Percentiles rank a stretch among this genome's conserved stretches.
These are phyloP conservation scores for Mucuna pruriens DNA, from an alignment of 306 rosid species.

Conservation along the genomic window DNA sequence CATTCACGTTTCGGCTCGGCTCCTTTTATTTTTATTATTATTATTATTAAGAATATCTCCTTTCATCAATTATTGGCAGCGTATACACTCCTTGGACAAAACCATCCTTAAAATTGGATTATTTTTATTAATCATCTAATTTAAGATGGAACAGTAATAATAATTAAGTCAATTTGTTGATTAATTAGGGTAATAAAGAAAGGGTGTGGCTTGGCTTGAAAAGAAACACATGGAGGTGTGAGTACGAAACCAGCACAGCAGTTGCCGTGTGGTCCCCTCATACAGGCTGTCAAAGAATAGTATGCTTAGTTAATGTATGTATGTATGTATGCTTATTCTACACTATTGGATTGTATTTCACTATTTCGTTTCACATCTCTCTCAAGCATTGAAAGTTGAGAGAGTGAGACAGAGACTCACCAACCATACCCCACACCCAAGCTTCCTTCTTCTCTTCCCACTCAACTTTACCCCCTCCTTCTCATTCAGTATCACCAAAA, in stretches of 20 bases:
- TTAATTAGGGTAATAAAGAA: neutral
- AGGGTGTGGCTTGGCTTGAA: constrained; percentile 32
- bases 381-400: neutral
- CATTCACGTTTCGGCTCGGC: constrained; percentile 36
- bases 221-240: neutral
- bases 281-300: constrained; percentile 63
- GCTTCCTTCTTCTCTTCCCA: constrained; percentile 15
- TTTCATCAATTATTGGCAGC: too few relatives aligned
- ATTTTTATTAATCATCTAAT: too few relatives aligned
- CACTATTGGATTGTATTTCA: neutral
- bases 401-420: constrained; percentile 31
- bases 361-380: neutral
- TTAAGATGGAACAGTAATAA: neutral
- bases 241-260: constrained; percentile 18
- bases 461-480: constrained; percentile 27
- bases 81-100: too few relatives aligned
- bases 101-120: too few relatives aligned
- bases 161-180: neutral
- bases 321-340: neutral
- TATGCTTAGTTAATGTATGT: neutral
- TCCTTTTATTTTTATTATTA: neutral
- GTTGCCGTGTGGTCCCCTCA: constrained; percentile 61
- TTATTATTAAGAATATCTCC: too few relatives aligned
- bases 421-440: constrained; percentile 39
- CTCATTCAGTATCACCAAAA: neutral